Base-by-base conservation (phyloP, 495 filamentous ascomycete species). In the Xeromyces bisporus region DNA sequence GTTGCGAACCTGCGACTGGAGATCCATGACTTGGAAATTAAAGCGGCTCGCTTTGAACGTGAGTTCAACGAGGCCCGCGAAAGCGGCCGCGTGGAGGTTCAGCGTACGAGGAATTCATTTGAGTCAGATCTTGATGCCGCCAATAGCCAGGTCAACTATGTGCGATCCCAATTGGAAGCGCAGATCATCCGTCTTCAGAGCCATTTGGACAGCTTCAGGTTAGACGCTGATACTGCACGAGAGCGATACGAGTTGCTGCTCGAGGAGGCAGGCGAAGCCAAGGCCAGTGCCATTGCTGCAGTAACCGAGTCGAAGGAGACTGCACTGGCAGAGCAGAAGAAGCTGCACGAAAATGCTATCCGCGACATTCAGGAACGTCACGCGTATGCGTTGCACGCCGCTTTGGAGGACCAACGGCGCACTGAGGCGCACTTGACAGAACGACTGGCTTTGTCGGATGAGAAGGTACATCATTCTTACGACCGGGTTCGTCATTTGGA, bases 21-120 rank as follows among this genome's bases (percentile, higher is more conserved):
- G 45, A 80, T 72, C 41, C 62, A 74, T 33, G 68, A 75, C 29
- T 58, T 82, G 38, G 58, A 72, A 33, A 41, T 62, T 29, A 51
- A 56, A 23, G 67, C 74, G 23, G 65, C 76, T 30, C 71, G 71
- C n/a, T 75, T 72, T 48, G 75, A 89, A 53, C 69, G 82, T 31
- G 84, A 94, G 46, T 77, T 79, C 39, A 70, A 80, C 36, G 78
- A 89, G 43, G 77, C 84, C 10, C 73, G 75, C 31, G 80, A 87
- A 39, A 71, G 71, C 15, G 80, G 66, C 23, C 73, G 71, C 16
- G 59, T 70, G 8, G 87, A 96, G 44, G 69, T 84, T 32, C 71
- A 86, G 42, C 75, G 82, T 24, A 78, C 73, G 6, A 73, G 79
- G 32, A 66, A 71, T 18, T 66, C 78, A n/a, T 58, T 91, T 65